Base-by-base conservation (phyloP, 2,329 filamentous ascomycete genomes). In the Xylaria sp. region DNA sequence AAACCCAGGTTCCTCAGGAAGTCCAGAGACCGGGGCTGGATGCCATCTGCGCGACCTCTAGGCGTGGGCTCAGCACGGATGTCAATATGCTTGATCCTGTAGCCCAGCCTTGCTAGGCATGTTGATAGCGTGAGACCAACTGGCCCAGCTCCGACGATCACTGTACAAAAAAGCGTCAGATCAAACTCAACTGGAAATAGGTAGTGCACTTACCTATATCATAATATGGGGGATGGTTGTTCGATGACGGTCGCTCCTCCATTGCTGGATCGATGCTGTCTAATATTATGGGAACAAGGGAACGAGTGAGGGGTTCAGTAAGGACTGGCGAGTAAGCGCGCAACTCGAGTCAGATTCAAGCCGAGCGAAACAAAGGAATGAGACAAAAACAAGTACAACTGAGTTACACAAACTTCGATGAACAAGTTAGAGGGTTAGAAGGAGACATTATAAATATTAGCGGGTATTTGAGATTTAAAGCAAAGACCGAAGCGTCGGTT, bases 31-130 rank as follows among this genome's bases (percentile, higher is more conserved):
- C 94, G 89, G 38, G 93, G 93, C 79, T 97, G 93, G 61, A 97
- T 96, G 65, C 92, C 93, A 78, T 97, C 93, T 59, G 93, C 94
- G 67, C 93, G 91, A 56, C 93, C 93, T 19, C 92, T 96, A 2
- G 87, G 74, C 12, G 93, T 97, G 15, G 93, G 93, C 72, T 94
- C 91, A 2, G 92, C 83, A 62, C 93, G 86, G 78, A 96, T 96
- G 79, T 97, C 94, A 73, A 97, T 92, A 78, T 97, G 92, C 82
- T 94, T 96, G 77, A 97, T 92, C 76, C 88, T 92, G 83, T 97
- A 97, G 19, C 94, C 94, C 92, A 93, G 97, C 80, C 93, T 85
- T 64, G 92, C 91, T 65, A 97, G 85, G 74, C 91, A 94, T 31
- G 93, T 93, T 8, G 92, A 95, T 23, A 97, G 84, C 79, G 96